Evolutionary conservation across 257 asterid species (phyloP).

Genomic region (Solanum ossicruentum): DNA sequence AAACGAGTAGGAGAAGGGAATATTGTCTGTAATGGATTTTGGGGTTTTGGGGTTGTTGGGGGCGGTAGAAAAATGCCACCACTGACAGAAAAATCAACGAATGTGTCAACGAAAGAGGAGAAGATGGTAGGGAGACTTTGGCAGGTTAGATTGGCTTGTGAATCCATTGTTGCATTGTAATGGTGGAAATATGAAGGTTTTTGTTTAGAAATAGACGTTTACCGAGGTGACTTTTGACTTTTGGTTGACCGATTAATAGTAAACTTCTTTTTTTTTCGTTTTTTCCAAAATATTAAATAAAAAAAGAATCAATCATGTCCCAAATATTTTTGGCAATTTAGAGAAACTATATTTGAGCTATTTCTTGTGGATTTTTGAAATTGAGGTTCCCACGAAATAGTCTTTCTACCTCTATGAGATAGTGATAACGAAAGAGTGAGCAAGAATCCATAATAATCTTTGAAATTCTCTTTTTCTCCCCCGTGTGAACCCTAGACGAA

Average conservation of each 20-base stretch:
- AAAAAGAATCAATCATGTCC: too few relatives aligned
- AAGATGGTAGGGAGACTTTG: slow-evolving; percentile 41
- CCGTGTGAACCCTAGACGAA: too few relatives aligned
- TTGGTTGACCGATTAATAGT: not conserved
- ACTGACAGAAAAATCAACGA: slow-evolving; percentile 85
- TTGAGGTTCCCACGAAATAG: too few relatives aligned
- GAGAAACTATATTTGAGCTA: too few relatives aligned
- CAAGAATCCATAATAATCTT: too few relatives aligned
- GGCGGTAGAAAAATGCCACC: slow-evolving; percentile 75
- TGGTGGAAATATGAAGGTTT: not conserved
- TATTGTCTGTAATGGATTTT: slow-evolving; percentile 31
- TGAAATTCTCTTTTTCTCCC: too few relatives aligned
- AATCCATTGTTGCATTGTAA: not conserved
- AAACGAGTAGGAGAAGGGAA: slow-evolving; percentile 63
- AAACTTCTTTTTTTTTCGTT: too few relatives aligned
- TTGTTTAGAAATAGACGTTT: not conserved
- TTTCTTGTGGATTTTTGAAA: too few relatives aligned
- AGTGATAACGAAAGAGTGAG: too few relatives aligned
- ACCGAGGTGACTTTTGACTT: not conserved
- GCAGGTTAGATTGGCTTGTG: slow-evolving; percentile 30
- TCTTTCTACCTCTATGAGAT: too few relatives aligned
- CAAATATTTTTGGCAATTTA: too few relatives aligned
- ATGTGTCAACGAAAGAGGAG: slow-evolving; percentile 61
- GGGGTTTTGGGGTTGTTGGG: not conserved
- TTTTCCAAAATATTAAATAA: too few relatives aligned